These are phyloP conservation scores for Lycium ferocissimum DNA, from an alignment of 257 asterid genomes.

Conservation along the genomic window DNA sequence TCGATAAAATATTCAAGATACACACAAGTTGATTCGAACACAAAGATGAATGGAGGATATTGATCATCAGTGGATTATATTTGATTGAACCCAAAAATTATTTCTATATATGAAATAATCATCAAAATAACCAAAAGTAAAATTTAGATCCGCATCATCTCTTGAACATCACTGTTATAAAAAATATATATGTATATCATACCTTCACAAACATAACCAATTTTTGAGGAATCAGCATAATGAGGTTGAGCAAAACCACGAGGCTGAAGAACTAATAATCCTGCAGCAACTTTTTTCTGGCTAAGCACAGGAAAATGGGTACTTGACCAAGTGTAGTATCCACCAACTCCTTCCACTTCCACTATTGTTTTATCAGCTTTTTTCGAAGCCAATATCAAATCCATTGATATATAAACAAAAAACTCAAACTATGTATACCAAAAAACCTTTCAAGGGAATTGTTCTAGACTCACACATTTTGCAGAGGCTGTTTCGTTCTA, in stretches of 20 bases:
- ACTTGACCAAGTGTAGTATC: slow-evolving; percentile 51
- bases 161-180: no score
- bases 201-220: slow-evolving; percentile 56
- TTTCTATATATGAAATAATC: no score
- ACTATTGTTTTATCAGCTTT: slow-evolving; percentile 39
- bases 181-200: not conserved
- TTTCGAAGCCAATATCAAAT: slow-evolving; percentile 41
- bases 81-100: no score
- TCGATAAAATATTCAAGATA: no score
- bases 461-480: not conserved
- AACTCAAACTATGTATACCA: not conserved
- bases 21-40: no score
- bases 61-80: no score
- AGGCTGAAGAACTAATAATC: slow-evolving; percentile 47
- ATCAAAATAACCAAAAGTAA: no score
- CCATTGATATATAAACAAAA: slow-evolving; percentile 27
- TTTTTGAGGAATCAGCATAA: slow-evolving; percentile 46
- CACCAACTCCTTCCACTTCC: slow-evolving; percentile 52
- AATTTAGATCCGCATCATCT: no score
- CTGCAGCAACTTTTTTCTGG: slow-evolving; percentile 47
- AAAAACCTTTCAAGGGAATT: not conserved
- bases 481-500: not conserved
- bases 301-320: slow-evolving; percentile 35
- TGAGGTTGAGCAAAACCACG: slow-evolving; percentile 63
- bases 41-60: no score